These are phyloP conservation scores for Leccinum variabile DNA, from an alignment of 1,284 basidiomycete genomes.

Conservation along the genomic window DNA sequence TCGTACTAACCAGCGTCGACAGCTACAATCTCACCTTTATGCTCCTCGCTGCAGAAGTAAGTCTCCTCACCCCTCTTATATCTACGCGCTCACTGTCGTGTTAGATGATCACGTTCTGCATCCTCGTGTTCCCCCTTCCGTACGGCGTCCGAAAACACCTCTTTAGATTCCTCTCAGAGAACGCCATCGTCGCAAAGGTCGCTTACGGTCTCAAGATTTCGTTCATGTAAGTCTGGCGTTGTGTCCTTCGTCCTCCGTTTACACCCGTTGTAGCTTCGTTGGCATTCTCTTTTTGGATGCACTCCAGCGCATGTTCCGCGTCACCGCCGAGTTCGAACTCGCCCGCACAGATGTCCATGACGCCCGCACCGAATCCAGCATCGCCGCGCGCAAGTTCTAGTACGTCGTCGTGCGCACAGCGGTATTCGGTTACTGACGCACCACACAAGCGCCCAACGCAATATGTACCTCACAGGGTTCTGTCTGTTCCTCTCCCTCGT, in stretches of 20 bases:
- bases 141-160: constrained; percentile 70
- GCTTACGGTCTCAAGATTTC: constrained; percentile 88
- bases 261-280: constrained; percentile 65
- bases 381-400: constrained; percentile 94
- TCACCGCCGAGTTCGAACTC: constrained; percentile 73
- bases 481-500: constrained; percentile 93
- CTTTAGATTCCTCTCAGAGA: constrained; percentile 77
- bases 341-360: constrained; percentile 67
- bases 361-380: constrained; percentile 78
- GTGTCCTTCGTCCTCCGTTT: not conserved
- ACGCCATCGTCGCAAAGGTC: constrained; percentile 66
- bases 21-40: constrained; percentile 78
- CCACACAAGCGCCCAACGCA: constrained; percentile 70
- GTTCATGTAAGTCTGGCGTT: constrained; percentile 66
- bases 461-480: constrained; percentile 89
- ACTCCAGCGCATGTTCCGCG: constrained; percentile 89
- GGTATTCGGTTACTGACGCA: not conserved
- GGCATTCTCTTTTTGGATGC: constrained; percentile 87
- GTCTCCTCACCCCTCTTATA: constrained; percentile 7
- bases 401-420: constrained; percentile 39
- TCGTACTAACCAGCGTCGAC: constrained; percentile 5
- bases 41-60: constrained; percentile 69
- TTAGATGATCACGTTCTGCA: constrained; percentile 71
- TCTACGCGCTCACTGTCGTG: not conserved
- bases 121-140: constrained; percentile 77